phyloP scores from a whole-genome alignment of 148 eudicot species.

The Nepenthes gracilis region DNA sequence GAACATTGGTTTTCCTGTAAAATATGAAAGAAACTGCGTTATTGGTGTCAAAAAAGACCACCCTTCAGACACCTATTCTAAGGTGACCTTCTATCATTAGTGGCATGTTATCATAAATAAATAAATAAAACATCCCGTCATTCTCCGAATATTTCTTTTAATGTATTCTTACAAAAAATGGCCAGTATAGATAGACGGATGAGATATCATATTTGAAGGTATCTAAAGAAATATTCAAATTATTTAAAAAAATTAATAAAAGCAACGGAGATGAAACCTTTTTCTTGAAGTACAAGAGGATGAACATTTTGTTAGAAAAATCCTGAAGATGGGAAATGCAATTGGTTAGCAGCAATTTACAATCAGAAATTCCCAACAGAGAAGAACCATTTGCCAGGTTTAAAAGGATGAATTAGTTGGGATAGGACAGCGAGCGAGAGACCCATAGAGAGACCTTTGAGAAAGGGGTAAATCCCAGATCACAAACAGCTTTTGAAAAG shows the following conservation, averaged over 20 bases:
- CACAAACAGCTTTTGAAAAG: constrained; percentile 61
- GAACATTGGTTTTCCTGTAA: constrained; percentile 33
- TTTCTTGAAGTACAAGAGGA: constrained; percentile 62
- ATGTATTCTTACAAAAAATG: too few species aligned
- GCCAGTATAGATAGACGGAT: too few species aligned
- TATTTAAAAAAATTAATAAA: neutral
- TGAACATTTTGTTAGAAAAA: constrained; percentile 87
- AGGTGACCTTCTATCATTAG: too few species aligned
- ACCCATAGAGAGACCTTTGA: constrained; percentile 32
- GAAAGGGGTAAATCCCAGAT: constrained; percentile 49
- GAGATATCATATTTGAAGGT: too few species aligned
- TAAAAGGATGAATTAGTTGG: too few species aligned
- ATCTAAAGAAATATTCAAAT: too few species aligned
- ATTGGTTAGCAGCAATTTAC: neutral
- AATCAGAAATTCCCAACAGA: constrained; percentile 1
- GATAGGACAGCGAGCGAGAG: neutral
- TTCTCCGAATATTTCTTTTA: too few species aligned
- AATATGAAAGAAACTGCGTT: neutral
- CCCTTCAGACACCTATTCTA: too few species aligned
- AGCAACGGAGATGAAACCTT: constrained; percentile 36
- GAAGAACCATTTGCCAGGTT: neutral
- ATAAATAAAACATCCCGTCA: too few species aligned
- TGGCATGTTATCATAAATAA: too few species aligned
- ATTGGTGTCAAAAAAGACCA: neutral
- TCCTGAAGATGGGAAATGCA: constrained; percentile 37